Evolutionary conservation across 768 basidiomycete species (phyloP), one percentile per base, ranked within the genome.

Genomic region (Pleurotus eryngii): DNA sequence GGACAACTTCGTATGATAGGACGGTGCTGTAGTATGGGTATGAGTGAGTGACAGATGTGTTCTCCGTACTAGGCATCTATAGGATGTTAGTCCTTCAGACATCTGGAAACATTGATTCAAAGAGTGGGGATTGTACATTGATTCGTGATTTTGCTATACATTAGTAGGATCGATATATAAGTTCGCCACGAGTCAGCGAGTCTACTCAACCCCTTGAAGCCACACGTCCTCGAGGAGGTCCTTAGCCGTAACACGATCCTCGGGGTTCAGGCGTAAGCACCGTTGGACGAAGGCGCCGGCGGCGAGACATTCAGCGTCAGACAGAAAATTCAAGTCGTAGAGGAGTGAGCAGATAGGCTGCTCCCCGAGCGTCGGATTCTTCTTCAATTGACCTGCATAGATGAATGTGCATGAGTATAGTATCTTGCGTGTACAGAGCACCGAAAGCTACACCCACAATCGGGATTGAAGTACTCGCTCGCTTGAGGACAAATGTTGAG

Each of bases 221-320:
- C 64, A 18, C 12, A 46, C 48, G 55, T 69, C 64, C 22, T 57
- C 47, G 20, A 69, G 59, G 22, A 69, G 57, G 55, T 69, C 62
- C 47, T 63, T 46, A 20, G 63, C 67, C 11, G 61, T 65, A 11
- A 66, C 60, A 30, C 67, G 64, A 22, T 63, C 57, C 5, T 39
- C 53, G 24, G 67, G 68, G 60, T 70, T 53, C 2, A 70, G 55
- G 37, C 60, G 60, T 48, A 70, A 53, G 56, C 67, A 70, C 20
- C 62, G 57, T 49, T 50, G 49, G 39, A 67, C 64, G 17, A 68
- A 42, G 5, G 46, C 27, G 11, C 62, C 59, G 14, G 61, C 61
- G 17, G 58, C 56, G 17, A 63, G 53, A 51, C 64, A 63, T 35
- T 54, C 48, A 20, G 59, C 57, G 30, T 59, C 57, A 30, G 27